A percentile compares a stretch with the other conserved stretches of the same genome.
phyloP scores from a whole-genome alignment of 192 early-diverging fungal genomes.

The Polychytrium aggregatum region DNA sequence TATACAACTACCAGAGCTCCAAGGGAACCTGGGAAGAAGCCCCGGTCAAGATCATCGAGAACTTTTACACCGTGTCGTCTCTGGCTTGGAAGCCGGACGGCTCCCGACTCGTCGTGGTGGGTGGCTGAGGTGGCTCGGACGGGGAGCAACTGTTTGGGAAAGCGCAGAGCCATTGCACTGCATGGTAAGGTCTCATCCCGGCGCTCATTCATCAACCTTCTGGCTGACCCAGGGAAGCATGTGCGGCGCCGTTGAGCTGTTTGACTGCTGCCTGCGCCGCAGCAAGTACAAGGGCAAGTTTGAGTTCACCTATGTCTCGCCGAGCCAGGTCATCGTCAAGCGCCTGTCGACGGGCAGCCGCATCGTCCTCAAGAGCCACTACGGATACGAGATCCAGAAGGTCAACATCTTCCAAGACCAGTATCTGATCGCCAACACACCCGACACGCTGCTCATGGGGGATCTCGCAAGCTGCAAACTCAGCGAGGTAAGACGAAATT shows the following conservation, averaged over 20 bases:
- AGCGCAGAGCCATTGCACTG: neutral
- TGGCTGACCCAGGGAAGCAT: constrained; percentile 32
- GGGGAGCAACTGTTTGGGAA: too few species aligned
- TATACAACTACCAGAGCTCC: constrained; percentile 38
- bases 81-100: constrained; percentile 56
- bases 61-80: constrained; percentile 46
- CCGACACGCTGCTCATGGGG: constrained; percentile 50
- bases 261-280: constrained; percentile 53
- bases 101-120: constrained; percentile 39
- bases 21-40: constrained; percentile 47
- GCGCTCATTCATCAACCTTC: neutral
- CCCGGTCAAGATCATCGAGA: constrained; percentile 40
- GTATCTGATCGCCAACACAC: constrained; percentile 50
- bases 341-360: constrained; percentile 50
- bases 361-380: constrained; percentile 55
- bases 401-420: constrained; percentile 62
- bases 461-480: constrained; percentile 51
- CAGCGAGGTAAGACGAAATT: constrained; percentile 27
- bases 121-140: neutral
- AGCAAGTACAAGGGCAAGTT: constrained; percentile 59
- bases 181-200: neutral
- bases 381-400: constrained; percentile 55
- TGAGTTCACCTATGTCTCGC: constrained; percentile 57
- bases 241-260: constrained; percentile 47
- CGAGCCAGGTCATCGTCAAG: constrained; percentile 57